These are phyloP conservation scores for Zea mays DNA, from an alignment of 176 grass and related monocot genomes.

Conservation along the genomic window DNA sequence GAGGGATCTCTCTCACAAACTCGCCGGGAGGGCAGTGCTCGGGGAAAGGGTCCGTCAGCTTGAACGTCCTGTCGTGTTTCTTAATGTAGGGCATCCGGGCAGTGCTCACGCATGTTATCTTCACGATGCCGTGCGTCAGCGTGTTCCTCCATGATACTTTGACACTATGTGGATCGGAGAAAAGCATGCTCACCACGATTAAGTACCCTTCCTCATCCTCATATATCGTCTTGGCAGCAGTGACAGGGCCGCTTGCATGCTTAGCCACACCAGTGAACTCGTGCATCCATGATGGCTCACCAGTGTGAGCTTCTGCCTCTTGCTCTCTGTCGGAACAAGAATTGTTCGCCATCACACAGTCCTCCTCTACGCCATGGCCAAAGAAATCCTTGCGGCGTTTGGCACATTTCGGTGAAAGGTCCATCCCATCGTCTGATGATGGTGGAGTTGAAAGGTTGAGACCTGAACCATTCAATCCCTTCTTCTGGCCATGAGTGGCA, in stretches of 20 bases:
- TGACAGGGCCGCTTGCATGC: constrained; percentile 61
- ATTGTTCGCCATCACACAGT: constrained; percentile 50
- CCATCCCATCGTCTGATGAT: constrained; percentile 57
- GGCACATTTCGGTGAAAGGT: constrained; percentile 50
- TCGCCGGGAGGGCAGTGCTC: constrained; percentile 70
- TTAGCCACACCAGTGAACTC: constrained; percentile 66
- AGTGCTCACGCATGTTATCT: constrained; percentile 72
- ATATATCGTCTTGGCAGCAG: constrained; percentile 72
- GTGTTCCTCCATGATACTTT: constrained; percentile 76
- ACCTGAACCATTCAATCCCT: constrained; percentile 58
- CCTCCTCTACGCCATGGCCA: constrained; percentile 47
- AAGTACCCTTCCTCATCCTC: constrained; percentile 74
- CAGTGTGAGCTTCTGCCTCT: constrained; percentile 55
- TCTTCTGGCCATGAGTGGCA: constrained; percentile 45
- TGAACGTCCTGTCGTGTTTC: constrained; percentile 64
- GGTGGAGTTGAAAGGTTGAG: constrained; percentile 64
- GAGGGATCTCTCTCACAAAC: constrained; percentile 72
- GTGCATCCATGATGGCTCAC: constrained; percentile 61
- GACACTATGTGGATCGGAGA: constrained; percentile 55
- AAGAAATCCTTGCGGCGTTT: constrained; percentile 71
- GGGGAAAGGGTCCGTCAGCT: constrained; percentile 51
- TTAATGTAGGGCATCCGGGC: constrained; percentile 52
- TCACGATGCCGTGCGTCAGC: constrained; percentile 62
- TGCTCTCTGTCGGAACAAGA: constrained; percentile 64
- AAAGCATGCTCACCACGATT: constrained; percentile 64